Evolutionary conservation across 345 rosid genomes (phyloP), one percentile per base, ranked within the genome.

Genomic region (Eucalyptus erythrocorys): DNA sequence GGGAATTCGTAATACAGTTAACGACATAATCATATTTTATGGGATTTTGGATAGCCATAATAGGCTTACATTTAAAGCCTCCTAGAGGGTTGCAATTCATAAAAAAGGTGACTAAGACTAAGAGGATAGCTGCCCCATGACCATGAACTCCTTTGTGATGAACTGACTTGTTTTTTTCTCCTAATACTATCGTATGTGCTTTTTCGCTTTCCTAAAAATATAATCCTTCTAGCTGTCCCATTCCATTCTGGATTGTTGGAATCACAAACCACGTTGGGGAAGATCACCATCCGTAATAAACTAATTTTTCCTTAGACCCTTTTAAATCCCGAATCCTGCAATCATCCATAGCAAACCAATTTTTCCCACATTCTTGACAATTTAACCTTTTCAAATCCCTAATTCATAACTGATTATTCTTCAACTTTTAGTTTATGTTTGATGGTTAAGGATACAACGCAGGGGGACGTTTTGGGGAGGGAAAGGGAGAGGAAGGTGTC

Each of bases 81-180:
- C 2, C 0, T 1, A 0, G 26, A 21, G 26, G 5, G 1, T 21
- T 51, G 19, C 55, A 51, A 51, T 4, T 8, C 59, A 53, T 53
- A 0, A 22, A 1, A 1, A 53, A 53, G 5, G 59, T 0, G 11
- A 22, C 59, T 22, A 53, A 53, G 2, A 53, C 59, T 1, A 8
- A 1, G 10, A 9, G 6, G 30, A 24, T 8, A 0, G 61, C 5
- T 55, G 30, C 0, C 61, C 12, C 30, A 55, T 55, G 30, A 24
- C 13, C 13, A 55, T 55, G 61, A 55, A 0, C 27, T 55, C 61
- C 30, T 55, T 3, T 13, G 0, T 55, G 11, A 55, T 22, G 61
- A 55, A 4, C 0, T 55, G 61, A 0, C 5, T 55, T 55, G 26
- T 22, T 55, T 55, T 55, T 24, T 22, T 22, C 6, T 55, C 1